Evolutionary conservation across 768 basidiomycete genomes (phyloP), one percentile per base, ranked within the genome.

Genomic region (Mycena olivaceomarginata): DNA sequence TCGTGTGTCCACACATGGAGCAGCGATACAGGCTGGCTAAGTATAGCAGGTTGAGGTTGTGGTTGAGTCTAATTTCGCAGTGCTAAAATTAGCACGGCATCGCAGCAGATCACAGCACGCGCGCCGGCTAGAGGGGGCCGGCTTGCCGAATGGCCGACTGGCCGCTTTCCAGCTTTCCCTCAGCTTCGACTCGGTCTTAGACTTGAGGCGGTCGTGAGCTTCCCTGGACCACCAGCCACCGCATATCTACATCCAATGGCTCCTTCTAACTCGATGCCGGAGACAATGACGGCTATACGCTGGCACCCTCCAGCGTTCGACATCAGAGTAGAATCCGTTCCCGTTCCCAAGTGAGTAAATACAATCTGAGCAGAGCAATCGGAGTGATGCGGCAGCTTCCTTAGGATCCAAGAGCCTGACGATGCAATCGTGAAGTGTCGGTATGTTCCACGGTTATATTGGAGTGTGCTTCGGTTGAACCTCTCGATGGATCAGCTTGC

Each of bases 361-460:
- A 72, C 65, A 13, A 39, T 73, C 18, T 22, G 18, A n/a, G 11
- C 25, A 11, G 25, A 65, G 18, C 10, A 40, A 48, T 53, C 9
- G 68, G 39, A 67, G 46, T n/a, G 41, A 74, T 40, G 68, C 20
- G 10, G 41, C 12, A 69, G 69, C 22, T 70, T 39, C 20, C 46
- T 10, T 75, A 95, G 94, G 73, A 92, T 96, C 63, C 87, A 91
- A 73, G 88, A 95, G 76, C 91, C 93, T 1, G 95, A 96, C 82
- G 94, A 96, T 86, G 95, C 91, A 2, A 94, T 96, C 60, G 90
- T 96, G 70, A 95, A 87, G 91, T 95, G 69, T 91, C 90, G 84
- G 95, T 92, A 77, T 68, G 88, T 80, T 18, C 12, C n/a, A 1
- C 40, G 8, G 62, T 20, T 71, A 25, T 25, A 25, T 25, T 67